Evolutionary conservation across 2,329 filamentous ascomycete genomes (phyloP), one percentile per base, ranked within the genome.

Genomic region (Fusarium tanahbumbuense): DNA sequence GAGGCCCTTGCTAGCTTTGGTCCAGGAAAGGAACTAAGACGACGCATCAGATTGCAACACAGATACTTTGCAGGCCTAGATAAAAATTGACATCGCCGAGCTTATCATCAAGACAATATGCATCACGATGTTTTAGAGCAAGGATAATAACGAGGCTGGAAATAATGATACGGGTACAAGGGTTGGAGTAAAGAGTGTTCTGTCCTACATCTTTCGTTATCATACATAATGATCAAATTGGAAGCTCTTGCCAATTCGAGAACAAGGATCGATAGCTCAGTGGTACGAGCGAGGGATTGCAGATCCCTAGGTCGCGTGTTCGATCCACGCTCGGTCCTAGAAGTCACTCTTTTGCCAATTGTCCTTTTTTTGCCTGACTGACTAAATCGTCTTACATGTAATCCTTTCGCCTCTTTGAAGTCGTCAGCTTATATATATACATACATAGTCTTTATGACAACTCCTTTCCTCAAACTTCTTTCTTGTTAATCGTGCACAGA

Each of bases 241-340:
- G 6, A 27, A 20, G 0, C 1, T 10, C 1, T 8, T 16, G 2
- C 1, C 15, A 41, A 12, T n/a, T 40, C 37, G n/a, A 23, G 10
- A 23, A 46, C 20, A 71, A 66, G 68, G 68, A 71, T 71, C 68
- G 68, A 71, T 71, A 71, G 68, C 68, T 71, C 68, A 71, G 68
- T 71, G 68, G 68, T 71, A 71, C 32, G 68, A 71, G 68, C 68
- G 68, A 71, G 68, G 68, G 68, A 71, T 71, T 71, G 68, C 68
- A 71, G 68, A 71, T 71, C 68, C 68, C 68, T 71, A 71, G 68
- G 68, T 71, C 68, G 68, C 68, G 68, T 71, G 68, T 71, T 71
- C 68, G 68, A 71, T 71, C 68, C 68, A 71, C 68, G 68, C 68
- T 71, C 68, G 68, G 68, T 70, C 68, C 68, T 70, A 11, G 41